Percentiles rank a stretch among this genome's conserved stretches.
Evolutionary conservation across 2,329 filamentous ascomycete species (phyloP).

Genomic region (Pseudogymnoascus sp.): DNA sequence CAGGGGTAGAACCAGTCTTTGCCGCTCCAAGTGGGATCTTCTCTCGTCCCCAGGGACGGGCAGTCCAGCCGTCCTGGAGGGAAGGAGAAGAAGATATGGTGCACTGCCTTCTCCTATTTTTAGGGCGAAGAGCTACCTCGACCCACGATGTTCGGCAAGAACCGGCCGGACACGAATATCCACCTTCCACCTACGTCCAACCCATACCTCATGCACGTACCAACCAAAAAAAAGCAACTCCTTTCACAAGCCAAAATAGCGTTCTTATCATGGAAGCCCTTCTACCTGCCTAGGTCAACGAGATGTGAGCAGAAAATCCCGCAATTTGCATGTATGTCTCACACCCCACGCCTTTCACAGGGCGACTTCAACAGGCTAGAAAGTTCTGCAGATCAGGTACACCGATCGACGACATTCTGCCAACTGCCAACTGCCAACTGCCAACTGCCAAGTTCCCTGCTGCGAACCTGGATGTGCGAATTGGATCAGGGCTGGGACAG

Average conservation of each 20-base stretch:
- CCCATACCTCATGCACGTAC: not conserved
- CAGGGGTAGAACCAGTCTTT: not conserved
- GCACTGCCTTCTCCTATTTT: not conserved
- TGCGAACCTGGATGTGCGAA: not conserved
- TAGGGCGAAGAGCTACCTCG: not conserved
- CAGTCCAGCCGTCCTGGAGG: not conserved
- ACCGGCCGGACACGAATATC: not conserved
- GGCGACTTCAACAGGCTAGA: not conserved
- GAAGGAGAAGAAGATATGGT: not conserved
- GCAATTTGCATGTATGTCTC: not conserved
- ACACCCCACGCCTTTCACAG: not conserved
- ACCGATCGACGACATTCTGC: not conserved
- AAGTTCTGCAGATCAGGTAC: conserved; percentile 6
- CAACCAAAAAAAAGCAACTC: not conserved
- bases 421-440: not conserved
- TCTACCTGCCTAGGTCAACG: not conserved
- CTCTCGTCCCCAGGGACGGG: not conserved
- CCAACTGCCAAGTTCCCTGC: not conserved
- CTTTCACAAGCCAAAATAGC: conserved; percentile 1
- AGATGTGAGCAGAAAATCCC: not conserved
- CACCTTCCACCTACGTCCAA: not conserved
- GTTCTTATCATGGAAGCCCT: not conserved
- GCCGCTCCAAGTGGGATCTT: not conserved
- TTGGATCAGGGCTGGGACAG: not conserved
- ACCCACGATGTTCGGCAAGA: not conserved